A percentile compares a stretch with the other conserved stretches of the same genome.
Evolutionary conservation across 805 yeast species (phyloP).

Genomic region (Kazachstania martiniae): DNA sequence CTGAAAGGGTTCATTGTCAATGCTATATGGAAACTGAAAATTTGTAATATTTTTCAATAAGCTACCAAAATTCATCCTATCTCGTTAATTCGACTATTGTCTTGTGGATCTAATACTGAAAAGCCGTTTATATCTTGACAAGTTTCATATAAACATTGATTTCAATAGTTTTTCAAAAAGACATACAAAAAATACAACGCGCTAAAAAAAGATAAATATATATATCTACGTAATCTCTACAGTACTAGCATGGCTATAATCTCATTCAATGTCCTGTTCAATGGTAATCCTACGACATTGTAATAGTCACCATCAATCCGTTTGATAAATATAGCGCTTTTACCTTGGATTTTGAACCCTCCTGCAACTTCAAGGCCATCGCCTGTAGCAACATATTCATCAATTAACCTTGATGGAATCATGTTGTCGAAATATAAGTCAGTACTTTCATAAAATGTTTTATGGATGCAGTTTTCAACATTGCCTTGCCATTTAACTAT

Average conservation of each 20-base stretch:
- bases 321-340: conserved; percentile 54
- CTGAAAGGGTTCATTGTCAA: conserved; percentile 15
- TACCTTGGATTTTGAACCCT: conserved; percentile 77
- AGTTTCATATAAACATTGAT: neutral
- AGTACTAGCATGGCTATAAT: too few species aligned
- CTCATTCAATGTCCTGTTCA: conserved; percentile 38
- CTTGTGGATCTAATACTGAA: conserved; percentile 1
- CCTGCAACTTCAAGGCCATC: conserved; percentile 87
- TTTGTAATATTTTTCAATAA: conserved; percentile 24
- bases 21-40: conserved; percentile 24
- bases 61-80: conserved; percentile 21
- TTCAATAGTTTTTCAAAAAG: conserved; percentile 1
- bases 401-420: conserved; percentile 44
- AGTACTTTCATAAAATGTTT: conserved; percentile 34
- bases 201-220: too few species aligned
- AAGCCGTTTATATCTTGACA: neutral
- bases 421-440: conserved; percentile 31
- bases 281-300: conserved; percentile 85
- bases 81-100: neutral
- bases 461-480: conserved; percentile 2
- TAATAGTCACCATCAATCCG: conserved; percentile 68
- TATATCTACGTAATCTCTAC: too few species aligned
- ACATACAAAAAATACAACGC: too few species aligned
- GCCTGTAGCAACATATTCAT: conserved; percentile 50
- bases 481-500: conserved; percentile 26